Conservation (phyloP, 1,139 yeast genomes). For the Suhomyces atakaporum region DNA sequence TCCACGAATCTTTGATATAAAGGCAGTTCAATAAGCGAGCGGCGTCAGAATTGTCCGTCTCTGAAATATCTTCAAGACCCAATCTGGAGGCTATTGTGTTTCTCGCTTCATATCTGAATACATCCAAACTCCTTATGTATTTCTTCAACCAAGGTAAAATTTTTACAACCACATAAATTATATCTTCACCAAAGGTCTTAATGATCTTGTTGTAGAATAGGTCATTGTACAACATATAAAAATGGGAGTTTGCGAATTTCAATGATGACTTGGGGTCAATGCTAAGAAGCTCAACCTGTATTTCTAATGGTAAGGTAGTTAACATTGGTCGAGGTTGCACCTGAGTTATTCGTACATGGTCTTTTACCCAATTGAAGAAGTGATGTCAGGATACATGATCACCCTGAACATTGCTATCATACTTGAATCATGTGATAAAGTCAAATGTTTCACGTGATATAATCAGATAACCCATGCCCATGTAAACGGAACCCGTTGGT, state of each 20-base stretch:
- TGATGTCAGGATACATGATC: constrained; percentile 1
- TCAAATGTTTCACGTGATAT: constrained; percentile 1
- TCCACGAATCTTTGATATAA: constrained; percentile 56
- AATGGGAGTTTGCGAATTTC: constrained; percentile 43
- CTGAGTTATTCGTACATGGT: background rate
- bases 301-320: constrained; percentile 48
- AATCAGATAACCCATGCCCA: too few relatives aligned
- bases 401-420: constrained; percentile 1
- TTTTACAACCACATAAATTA: constrained; percentile 28
- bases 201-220: constrained; percentile 46
- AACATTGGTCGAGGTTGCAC: constrained; percentile 12
- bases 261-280: constrained; percentile 46
- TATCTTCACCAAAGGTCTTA: constrained; percentile 44
- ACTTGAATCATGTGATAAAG: background rate
- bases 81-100: constrained; percentile 36
- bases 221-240: constrained; percentile 52
- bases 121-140: constrained; percentile 51
- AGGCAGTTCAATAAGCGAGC: constrained; percentile 18
- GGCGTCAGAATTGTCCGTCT: constrained; percentile 1
- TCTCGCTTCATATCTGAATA: constrained; percentile 41
- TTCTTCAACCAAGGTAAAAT: constrained; percentile 44
- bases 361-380: background rate
- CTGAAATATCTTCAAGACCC: constrained; percentile 18
- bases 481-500: too few relatives aligned
- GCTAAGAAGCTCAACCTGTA: constrained; percentile 43